These are phyloP conservation scores for Sclerotinia sclerotiorum DNA, from an alignment of 2,329 filamentous ascomycete genomes.

Conservation along the genomic window DNA sequence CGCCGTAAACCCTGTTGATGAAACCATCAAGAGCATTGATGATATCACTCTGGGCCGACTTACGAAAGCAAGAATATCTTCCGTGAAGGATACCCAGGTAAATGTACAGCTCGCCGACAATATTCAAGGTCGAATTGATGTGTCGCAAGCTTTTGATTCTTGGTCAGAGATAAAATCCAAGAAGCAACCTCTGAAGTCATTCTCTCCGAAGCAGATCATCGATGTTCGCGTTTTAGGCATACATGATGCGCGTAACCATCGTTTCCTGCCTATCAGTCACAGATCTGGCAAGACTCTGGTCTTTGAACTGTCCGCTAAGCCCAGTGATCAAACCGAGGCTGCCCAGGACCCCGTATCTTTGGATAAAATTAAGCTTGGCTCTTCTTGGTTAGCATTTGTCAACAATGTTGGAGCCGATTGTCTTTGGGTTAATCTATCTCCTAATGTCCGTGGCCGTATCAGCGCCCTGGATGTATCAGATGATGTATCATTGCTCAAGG, in stretches of 20 bases:
- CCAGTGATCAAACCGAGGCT: constrained; percentile 52
- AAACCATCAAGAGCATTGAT: constrained; percentile 60
- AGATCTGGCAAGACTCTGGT: constrained; percentile 74
- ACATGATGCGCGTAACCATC: constrained; percentile 86
- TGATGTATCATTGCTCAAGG: constrained; percentile 74
- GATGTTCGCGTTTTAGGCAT: constrained; percentile 78
- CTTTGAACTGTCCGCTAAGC: constrained; percentile 83
- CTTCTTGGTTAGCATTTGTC: constrained; percentile 76
- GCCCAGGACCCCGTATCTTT: constrained; percentile 67
- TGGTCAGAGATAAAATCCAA: constrained; percentile 85
- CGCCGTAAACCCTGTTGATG: constrained; percentile 64
- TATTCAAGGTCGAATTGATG: constrained; percentile 87
- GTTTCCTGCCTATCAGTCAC: constrained; percentile 89
- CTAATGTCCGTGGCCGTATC: constrained; percentile 82
- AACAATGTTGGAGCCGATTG: constrained; percentile 82
- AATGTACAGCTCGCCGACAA: constrained; percentile 88
- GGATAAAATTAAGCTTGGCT: constrained; percentile 69
- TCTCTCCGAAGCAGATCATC: constrained; percentile 69
- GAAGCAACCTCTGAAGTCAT: constrained; percentile 75
- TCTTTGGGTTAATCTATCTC: constrained; percentile 88
- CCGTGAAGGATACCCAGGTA: constrained; percentile 85
- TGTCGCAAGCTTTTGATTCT: constrained; percentile 83
- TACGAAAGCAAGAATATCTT: constrained; percentile 75
- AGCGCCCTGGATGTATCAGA: constrained; percentile 82
- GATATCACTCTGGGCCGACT: constrained; percentile 73